These are phyloP conservation scores for Citrus unshiu DNA, from an alignment of 345 rosid genomes.

Conservation along the genomic window DNA sequence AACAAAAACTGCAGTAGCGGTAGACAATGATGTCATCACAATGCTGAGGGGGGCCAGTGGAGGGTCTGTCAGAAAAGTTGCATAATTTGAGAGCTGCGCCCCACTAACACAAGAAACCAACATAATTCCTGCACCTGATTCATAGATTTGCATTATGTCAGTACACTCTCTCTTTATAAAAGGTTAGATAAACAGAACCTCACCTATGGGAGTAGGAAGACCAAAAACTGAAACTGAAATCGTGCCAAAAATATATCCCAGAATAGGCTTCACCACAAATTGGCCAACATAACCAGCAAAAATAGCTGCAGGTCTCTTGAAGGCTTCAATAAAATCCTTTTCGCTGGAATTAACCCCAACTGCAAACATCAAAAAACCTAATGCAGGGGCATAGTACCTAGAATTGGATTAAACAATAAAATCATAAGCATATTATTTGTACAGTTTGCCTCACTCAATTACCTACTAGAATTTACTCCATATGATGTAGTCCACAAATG, in stretches of 20 bases:
- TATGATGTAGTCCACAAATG: background rate
- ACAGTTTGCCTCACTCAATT: background rate
- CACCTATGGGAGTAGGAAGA: conserved; percentile 82
- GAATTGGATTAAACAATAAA: conserved; percentile 11
- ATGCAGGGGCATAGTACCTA: conserved; percentile 94
- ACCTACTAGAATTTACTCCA: background rate
- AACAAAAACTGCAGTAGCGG: conserved; percentile 77
- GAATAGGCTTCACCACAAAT: conserved; percentile 75
- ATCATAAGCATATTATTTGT: conserved; percentile 8
- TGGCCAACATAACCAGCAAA: conserved; percentile 81
- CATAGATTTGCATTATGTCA: conserved; percentile 16
- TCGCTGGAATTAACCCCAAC: conserved; percentile 90
- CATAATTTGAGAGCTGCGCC: conserved; percentile 92
- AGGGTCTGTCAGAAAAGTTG: conserved; percentile 85
- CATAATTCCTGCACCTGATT: conserved; percentile 88
- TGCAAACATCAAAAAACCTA: conserved; percentile 98
- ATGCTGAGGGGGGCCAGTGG: conserved; percentile 82
- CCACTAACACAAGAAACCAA: conserved; percentile 96
- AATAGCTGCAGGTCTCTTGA: conserved; percentile 73
- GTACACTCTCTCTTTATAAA: background rate
- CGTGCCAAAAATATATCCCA: conserved; percentile 78
- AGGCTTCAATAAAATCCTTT: conserved; percentile 84
- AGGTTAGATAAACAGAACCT: conserved; percentile 17
- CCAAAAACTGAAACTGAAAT: conserved; percentile 58
- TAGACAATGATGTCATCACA: conserved; percentile 92